Percentiles rank a stretch among this genome's conserved stretches.
These are phyloP conservation scores for Silybum marianum DNA, from an alignment of 129 eudicot species.

Conservation along the genomic window DNA sequence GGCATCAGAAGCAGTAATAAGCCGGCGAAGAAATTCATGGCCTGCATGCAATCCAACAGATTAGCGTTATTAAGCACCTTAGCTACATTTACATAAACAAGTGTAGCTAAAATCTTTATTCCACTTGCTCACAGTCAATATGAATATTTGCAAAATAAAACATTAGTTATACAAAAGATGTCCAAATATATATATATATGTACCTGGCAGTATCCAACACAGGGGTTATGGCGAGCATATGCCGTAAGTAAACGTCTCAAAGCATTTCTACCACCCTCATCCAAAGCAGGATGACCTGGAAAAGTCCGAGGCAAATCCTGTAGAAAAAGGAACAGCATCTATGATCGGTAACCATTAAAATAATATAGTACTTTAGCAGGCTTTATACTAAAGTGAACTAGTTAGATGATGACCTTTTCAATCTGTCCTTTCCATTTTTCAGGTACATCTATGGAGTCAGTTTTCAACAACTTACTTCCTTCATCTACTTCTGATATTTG, in stretches of 20 bases:
- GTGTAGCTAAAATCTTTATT: not conserved
- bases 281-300: conserved; percentile 98
- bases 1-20: conserved; percentile 94
- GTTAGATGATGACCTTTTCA: conserved; percentile 66
- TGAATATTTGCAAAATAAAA: conserved; percentile 8
- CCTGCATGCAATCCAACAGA: conserved; percentile 55
- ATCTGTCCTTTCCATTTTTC: conserved; percentile 96
- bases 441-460: conserved; percentile 44
- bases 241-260: conserved; percentile 95
- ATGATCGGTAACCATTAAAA: not conserved
- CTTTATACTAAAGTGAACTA: not conserved
- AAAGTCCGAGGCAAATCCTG: conserved; percentile 98
- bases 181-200: not conserved
- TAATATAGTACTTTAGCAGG: not conserved
- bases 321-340: not conserved
- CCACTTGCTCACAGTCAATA: too few species aligned
- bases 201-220: conserved; percentile 99
- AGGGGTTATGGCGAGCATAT: conserved; percentile 94
- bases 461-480: conserved; percentile 28
- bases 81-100: not conserved
- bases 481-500: conserved; percentile 39
- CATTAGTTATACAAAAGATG: not conserved
- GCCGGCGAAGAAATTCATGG: conserved; percentile 98
- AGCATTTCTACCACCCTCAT: conserved; percentile 94
- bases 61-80: conserved; percentile 9